Evolutionary conservation across 192 early-diverging fungal genomes (phyloP), one percentile per base, ranked within the genome.

Genomic region (Rhizophagus sp.): DNA sequence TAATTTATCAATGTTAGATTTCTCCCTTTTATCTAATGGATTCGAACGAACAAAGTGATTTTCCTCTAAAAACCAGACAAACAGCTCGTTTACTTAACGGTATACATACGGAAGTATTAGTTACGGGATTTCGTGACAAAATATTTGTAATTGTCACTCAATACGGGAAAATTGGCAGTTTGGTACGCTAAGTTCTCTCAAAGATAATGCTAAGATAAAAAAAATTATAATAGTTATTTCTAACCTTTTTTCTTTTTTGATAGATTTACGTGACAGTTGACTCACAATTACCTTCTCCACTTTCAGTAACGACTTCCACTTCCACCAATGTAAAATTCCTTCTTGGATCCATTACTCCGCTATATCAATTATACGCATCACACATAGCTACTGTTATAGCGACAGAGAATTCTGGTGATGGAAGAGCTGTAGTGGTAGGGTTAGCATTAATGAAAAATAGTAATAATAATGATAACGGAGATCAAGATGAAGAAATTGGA

Each of bases 111-210:
- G 88, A 89, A 49, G 83, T 87, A 13, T 66, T 88, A 33, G 76
- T 89, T n/a, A 79, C 83, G 1, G 87, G 86, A 12, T 89, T 85
- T 62, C 22, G 24, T 1, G 87, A 91, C 82, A 88, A 85, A 78
- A 91, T 90, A 41, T 79, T 90, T 62, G 81, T 89, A 50, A 47
- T 89, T 25, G 79, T 89, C 33, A 86, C 84, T 3, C 89, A 90
- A 41, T 89, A 87, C 78, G 88, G 88, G 15, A 86, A 82, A 73
- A 84, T 88, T 36, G 89, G 89, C 13, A 89, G 86, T 78, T 44
- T 90, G 85, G 89, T 90, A 84, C 64, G 71, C 33, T 41, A 15
- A 22, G 11, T 52, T 3, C 8, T 36, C 22, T 81, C 9, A 67
- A 11, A 50, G 15, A 25, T 1, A 39, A 72, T 10, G 22, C 25